Evolutionary conservation across 2,329 filamentous ascomycete species (phyloP).

Genomic region (Botryotinia calthae): DNA sequence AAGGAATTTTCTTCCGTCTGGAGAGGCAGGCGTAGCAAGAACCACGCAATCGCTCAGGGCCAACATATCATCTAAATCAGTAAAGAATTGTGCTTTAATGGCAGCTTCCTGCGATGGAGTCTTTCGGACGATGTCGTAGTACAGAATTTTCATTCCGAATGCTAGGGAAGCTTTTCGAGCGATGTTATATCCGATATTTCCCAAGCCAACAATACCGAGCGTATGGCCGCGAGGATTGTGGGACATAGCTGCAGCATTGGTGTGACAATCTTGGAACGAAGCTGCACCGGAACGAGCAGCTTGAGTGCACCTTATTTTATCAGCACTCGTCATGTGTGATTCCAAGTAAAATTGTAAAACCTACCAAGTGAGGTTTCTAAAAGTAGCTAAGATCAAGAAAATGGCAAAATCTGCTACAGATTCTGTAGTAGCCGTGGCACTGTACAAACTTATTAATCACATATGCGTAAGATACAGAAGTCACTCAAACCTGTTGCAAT

Average conservation of each 20-base stretch:
- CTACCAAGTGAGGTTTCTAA: constrained; percentile 65
- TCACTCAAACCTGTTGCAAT: constrained; percentile 57
- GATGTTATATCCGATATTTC: constrained; percentile 62
- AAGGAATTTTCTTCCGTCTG: constrained; percentile 50
- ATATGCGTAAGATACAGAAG: not conserved
- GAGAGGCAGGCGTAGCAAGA: constrained; percentile 55
- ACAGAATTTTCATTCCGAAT: constrained; percentile 66
- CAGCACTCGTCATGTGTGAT: not conserved
- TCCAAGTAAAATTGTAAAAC: no score
- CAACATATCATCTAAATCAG: constrained; percentile 52
- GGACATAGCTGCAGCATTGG: constrained; percentile 55
- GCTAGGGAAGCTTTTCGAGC: constrained; percentile 56
- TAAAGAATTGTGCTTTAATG: constrained; percentile 53
- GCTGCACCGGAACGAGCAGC: constrained; percentile 29
- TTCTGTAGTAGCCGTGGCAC: constrained; percentile 66
- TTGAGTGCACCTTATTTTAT: constrained; percentile 31
- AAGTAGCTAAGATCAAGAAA: constrained; percentile 66
- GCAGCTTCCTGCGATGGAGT: constrained; percentile 33
- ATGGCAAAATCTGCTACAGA: constrained; percentile 71
- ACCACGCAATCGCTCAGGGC: constrained; percentile 57
- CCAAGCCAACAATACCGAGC: constrained; percentile 68
- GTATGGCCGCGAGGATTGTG: constrained; percentile 61
- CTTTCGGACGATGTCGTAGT: constrained; percentile 57
- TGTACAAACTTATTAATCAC: constrained; percentile 17
- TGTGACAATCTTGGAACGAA: constrained; percentile 58